Percentiles rank a stretch among this genome's conserved stretches.
Evolutionary conservation across 345 rosid species (phyloP).

Genomic region (Salix arbutifolia): DNA sequence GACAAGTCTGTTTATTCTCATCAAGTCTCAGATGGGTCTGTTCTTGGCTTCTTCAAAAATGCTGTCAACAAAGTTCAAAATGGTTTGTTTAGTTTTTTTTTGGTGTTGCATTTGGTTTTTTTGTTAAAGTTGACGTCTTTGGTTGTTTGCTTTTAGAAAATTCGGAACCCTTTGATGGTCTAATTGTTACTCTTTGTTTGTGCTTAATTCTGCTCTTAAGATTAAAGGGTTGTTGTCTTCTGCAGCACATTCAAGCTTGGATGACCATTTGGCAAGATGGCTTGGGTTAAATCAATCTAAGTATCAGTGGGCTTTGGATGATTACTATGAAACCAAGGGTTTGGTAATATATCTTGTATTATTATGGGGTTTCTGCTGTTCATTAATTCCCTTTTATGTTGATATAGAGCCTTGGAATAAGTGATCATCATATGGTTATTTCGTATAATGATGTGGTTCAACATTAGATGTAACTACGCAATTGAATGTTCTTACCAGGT

Average conservation of each 20-base stretch:
- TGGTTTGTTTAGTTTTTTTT: constrained; percentile 36
- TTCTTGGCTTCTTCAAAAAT: constrained; percentile 63
- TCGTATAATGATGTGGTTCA: not conserved
- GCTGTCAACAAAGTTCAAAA: constrained; percentile 73
- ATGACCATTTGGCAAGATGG: constrained; percentile 97
- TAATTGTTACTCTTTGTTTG: not conserved
- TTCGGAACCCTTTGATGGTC: not conserved
- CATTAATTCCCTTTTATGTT: not conserved
- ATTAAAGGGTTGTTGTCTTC: not conserved
- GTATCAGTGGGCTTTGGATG: constrained; percentile 98
- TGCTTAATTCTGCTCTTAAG: not conserved
- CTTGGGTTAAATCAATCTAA: constrained; percentile 95
- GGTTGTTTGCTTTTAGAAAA: not conserved
- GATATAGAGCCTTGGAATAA: not conserved
- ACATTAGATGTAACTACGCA: not conserved
- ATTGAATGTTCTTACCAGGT: constrained; percentile 4
- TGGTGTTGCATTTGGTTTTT: not conserved
- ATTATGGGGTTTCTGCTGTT: not conserved
- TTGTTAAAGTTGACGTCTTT: not conserved
- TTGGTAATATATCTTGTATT: constrained; percentile 39
- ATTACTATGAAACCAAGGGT: constrained; percentile 80
- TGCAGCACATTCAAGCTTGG: constrained; percentile 93
- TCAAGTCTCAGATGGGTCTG: constrained; percentile 36
- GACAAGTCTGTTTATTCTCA: constrained; percentile 39
- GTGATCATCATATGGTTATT: not conserved